These are phyloP conservation scores for Primulina eburnea DNA, from an alignment of 257 asterid species.

Conservation along the genomic window DNA sequence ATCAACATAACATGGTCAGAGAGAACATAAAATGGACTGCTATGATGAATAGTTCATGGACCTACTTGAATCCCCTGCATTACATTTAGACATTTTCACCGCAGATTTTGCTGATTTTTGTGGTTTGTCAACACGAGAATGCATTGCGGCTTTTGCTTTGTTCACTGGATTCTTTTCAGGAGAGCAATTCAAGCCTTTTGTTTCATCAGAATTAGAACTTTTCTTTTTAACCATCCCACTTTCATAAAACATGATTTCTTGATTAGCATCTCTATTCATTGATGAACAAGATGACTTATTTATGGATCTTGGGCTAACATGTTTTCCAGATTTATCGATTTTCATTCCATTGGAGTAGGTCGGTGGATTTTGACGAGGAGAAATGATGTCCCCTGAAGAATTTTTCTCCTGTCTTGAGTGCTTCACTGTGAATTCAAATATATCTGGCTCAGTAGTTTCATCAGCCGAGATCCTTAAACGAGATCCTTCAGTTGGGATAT, in stretches of 20 bases:
- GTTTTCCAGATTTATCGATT: background rate
- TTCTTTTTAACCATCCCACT: constrained; percentile 28
- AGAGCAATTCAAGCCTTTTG: constrained; percentile 30
- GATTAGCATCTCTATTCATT: constrained; percentile 26
- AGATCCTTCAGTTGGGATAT: constrained; percentile 30
- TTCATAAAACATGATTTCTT: constrained; percentile 31
- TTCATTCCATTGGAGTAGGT: background rate
- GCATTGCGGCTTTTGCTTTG: constrained; percentile 37
- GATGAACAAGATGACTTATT: constrained; percentile 19
- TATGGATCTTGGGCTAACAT: background rate
- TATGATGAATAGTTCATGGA: constrained; percentile 20
- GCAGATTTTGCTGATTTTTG: constrained; percentile 43
- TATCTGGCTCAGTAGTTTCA: constrained; percentile 27
- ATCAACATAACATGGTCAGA: constrained; percentile 26
- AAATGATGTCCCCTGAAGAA: background rate
- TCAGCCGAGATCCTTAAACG: constrained; percentile 29
- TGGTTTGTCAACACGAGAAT: constrained; percentile 38
- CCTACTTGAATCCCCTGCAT: constrained; percentile 48
- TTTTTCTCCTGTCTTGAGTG: constrained; percentile 28
- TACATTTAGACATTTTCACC: constrained; percentile 35
- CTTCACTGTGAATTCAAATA: constrained; percentile 25
- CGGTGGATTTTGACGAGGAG: background rate
- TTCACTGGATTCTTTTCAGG: constrained; percentile 36
- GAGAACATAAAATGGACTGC: constrained; percentile 19
- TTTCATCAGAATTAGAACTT: constrained; percentile 31